Conservation (phyloP, 2,329 filamentous ascomycete species). For the Alternaria sp. region DNA sequence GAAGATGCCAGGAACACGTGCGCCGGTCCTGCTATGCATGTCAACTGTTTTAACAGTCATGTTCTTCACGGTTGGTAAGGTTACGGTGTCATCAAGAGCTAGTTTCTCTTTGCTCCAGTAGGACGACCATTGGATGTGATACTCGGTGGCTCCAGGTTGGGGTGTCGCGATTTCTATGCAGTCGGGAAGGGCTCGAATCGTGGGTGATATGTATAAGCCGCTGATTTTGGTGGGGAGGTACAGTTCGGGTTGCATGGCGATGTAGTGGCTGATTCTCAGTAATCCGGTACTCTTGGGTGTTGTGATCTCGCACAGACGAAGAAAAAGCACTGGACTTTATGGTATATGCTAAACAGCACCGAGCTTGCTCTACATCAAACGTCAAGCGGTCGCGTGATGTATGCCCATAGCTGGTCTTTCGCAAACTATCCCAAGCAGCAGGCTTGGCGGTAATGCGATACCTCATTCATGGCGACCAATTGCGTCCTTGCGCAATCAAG, state of each 20-base stretch:
- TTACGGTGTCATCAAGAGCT: too few species aligned
- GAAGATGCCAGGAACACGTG: neutral
- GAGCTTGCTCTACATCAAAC: neutral
- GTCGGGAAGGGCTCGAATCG: too few species aligned
- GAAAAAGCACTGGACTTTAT: neutral
- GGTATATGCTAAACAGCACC: neutral
- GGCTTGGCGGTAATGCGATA: neutral
- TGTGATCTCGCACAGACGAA: neutral
- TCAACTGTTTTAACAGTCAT: fast-evolving
- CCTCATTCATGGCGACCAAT: neutral
- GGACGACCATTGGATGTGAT: too few species aligned
- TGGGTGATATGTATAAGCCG: too few species aligned
- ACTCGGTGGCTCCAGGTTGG: too few species aligned
- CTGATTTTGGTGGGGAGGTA: too few species aligned
- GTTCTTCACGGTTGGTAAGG: neutral
- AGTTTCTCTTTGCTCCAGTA: too few species aligned
- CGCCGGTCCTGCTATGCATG: fast-evolving
- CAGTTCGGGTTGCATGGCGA: too few species aligned
- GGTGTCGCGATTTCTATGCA: too few species aligned
- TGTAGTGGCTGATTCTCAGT: neutral
- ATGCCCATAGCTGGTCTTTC: neutral
- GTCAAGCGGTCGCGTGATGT: neutral
- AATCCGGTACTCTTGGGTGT: neutral
- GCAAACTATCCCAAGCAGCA: neutral
- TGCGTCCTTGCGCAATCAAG: neutral